Conservation (phyloP, 805 yeast species). For the Metschnikowia picachoensis region DNA sequence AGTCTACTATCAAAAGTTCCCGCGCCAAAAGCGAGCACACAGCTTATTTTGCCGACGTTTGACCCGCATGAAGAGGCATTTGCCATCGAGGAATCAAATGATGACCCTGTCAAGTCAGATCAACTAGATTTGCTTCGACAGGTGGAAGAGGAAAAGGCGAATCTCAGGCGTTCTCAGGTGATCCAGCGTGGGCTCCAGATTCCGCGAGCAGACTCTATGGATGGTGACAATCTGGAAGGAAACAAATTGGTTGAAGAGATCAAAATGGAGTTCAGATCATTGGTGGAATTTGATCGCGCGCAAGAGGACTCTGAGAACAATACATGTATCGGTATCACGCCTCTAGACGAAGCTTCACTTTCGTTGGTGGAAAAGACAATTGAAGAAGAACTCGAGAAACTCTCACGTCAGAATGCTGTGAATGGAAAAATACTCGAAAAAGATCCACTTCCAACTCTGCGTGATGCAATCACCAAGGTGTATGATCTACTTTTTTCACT, state of each 20-base stretch:
- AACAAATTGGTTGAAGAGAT: slow-evolving; percentile 18
- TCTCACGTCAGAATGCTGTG: neutral
- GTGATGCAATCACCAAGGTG: slow-evolving; percentile 17
- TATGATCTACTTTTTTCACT: slow-evolving; percentile 19
- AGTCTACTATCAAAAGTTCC: slow-evolving; percentile 26
- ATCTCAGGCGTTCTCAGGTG: slow-evolving; percentile 41
- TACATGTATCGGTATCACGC: slow-evolving; percentile 19
- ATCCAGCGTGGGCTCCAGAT: slow-evolving; percentile 43
- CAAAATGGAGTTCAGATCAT: slow-evolving; percentile 27
- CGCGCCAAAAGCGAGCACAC: slow-evolving; percentile 35
- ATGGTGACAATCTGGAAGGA: neutral
- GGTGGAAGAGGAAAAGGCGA: slow-evolving; percentile 1
- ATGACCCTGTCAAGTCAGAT: neutral
- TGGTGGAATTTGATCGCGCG: slow-evolving; percentile 42
- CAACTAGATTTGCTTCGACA: slow-evolving; percentile 1
- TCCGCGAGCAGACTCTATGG: slow-evolving; percentile 29
- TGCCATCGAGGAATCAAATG: neutral
- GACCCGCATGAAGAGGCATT: slow-evolving; percentile 20
- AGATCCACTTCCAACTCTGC: slow-evolving; percentile 15
- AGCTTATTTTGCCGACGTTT: slow-evolving; percentile 30
- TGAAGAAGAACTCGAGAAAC: slow-evolving; percentile 8
- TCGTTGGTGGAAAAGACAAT: slow-evolving; percentile 21
- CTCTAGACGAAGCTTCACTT: slow-evolving; percentile 27
- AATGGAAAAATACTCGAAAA: neutral
- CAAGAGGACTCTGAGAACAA: slow-evolving; percentile 23